Conservation (phyloP, 257 asterid species). For the Solanum lycopersicoides region DNA sequence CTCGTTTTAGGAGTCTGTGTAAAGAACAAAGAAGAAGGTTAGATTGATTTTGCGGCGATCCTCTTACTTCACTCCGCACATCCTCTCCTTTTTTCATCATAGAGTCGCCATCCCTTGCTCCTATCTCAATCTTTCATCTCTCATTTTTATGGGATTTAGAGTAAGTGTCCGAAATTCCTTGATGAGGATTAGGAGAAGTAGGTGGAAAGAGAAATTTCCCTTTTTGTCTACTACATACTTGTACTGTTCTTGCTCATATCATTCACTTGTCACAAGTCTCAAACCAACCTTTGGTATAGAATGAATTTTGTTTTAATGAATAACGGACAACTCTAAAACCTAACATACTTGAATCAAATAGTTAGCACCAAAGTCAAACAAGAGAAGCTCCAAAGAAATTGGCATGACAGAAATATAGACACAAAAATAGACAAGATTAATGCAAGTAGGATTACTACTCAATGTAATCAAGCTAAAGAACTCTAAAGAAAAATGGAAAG, state of each 20-base stretch:
- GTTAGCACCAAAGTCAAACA: neutral
- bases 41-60: neutral
- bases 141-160: neutral
- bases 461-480: neutral
- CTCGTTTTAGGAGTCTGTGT: neutral
- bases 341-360: neutral
- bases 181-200: neutral
- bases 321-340: neutral
- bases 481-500: neutral
- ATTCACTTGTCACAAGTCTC: neutral
- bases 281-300: neutral
- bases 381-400: neutral
- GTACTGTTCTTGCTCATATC: neutral
- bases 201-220: neutral
- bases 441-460: neutral
- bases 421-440: neutral
- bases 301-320: neutral
- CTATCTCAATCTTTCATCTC: neutral
- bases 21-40: neutral
- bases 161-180: neutral
- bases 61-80: neutral
- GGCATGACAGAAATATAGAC: neutral
- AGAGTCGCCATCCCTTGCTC: neutral
- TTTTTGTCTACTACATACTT: neutral
- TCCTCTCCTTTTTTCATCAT: neutral